Evolutionary conservation across 306 rosid genomes (phyloP), one percentile per base, ranked within the genome.

Genomic region (Trifolium subterraneum): DNA sequence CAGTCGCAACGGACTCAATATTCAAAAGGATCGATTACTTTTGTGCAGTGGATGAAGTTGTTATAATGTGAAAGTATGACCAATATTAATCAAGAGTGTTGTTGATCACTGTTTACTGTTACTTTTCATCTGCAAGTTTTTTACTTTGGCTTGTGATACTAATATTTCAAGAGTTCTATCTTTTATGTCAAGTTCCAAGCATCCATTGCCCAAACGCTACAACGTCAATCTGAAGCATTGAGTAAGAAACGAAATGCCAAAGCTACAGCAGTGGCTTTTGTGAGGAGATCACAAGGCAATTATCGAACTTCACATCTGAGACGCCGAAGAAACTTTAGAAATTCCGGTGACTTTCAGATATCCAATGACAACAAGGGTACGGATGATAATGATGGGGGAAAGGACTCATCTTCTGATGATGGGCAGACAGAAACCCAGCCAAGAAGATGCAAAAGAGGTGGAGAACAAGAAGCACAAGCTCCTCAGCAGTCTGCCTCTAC

Each of bases 121-220:
- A 23, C 22, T 3, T 64, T 59, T 14, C 74, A 19, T 31, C 27
- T 52, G 54, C 15, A 31, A 60, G 55, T 39, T 41, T 73, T 73
- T 76, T 62, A 14, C 64, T 47, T 73, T 11, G 63, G 76, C 59
- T 71, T 70, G 36, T 48, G 61, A 47, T 68, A 67, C 68, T 50
- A 58, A 60, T 70, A 20, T 68, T 73, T 75, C 72, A 67, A 71
- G 47, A 38, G 72, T 70, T 41, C 59, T 72, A 42, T 33, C 36
- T 58, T 68, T 69, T 60, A 59, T 15, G 15, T 60, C 36, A 88
- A 90, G 97, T 86, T 89, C 67, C 96, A 90, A 84, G 87, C 88
- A 77, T 84, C 89, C 59, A 86, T 90, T 68, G 90, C 92, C 62
- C 87, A 87, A 82, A 90, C 91, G 64, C 70, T 81, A 71, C 79